Percentiles rank a stretch among this genome's conserved stretches.
Evolutionary conservation across 768 basidiomycete species (phyloP).

Genomic region (Hortiboletus campestris): DNA sequence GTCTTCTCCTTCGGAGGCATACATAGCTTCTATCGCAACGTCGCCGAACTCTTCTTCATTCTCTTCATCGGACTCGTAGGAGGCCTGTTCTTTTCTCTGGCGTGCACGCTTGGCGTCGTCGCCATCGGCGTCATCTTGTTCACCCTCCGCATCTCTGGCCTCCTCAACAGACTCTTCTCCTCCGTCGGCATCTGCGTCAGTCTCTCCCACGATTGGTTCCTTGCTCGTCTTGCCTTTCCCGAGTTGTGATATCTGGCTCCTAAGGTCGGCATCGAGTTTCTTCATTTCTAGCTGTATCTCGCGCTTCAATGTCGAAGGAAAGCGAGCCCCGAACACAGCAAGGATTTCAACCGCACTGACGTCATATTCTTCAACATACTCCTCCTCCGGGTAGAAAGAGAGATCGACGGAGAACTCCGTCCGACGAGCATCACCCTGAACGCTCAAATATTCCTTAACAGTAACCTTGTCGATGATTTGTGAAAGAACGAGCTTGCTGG

Average conservation of each 20-base stretch:
- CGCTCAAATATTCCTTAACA: slow-evolving; percentile 75
- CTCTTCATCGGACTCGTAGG: slow-evolving; percentile 64
- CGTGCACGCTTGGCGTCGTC: slow-evolving; percentile 73
- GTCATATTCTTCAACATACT: slow-evolving; percentile 83
- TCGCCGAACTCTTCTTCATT: slow-evolving; percentile 48
- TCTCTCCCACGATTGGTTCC: slow-evolving; percentile 42
- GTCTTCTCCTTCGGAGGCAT: slow-evolving; percentile 48
- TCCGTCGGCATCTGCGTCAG: slow-evolving; percentile 51
- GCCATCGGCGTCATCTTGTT: slow-evolving; percentile 79
- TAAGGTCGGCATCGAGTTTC: slow-evolving; percentile 75
- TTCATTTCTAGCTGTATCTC: slow-evolving; percentile 87
- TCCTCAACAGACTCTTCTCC: slow-evolving; percentile 42
- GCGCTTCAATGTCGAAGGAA: slow-evolving; percentile 78
- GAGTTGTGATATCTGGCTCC: slow-evolving; percentile 72
- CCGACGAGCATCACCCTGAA: slow-evolving; percentile 64
- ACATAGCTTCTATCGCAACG: slow-evolving; percentile 60
- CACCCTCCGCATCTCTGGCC: slow-evolving; percentile 66
- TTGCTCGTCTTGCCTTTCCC: slow-evolving; percentile 70
- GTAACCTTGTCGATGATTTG: slow-evolving; percentile 82
- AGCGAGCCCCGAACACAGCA: slow-evolving; percentile 64
- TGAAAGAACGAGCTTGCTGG: slow-evolving; percentile 80
- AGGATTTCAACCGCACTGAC: slow-evolving; percentile 72
- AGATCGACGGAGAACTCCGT: slow-evolving; percentile 81
- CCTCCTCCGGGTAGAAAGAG: slow-evolving; percentile 80
- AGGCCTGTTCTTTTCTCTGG: slow-evolving; percentile 69